Evolutionary conservation across 345 rosid species (phyloP), one percentile per base, ranked within the genome.

Genomic region (Sisymbrium altissimum): DNA sequence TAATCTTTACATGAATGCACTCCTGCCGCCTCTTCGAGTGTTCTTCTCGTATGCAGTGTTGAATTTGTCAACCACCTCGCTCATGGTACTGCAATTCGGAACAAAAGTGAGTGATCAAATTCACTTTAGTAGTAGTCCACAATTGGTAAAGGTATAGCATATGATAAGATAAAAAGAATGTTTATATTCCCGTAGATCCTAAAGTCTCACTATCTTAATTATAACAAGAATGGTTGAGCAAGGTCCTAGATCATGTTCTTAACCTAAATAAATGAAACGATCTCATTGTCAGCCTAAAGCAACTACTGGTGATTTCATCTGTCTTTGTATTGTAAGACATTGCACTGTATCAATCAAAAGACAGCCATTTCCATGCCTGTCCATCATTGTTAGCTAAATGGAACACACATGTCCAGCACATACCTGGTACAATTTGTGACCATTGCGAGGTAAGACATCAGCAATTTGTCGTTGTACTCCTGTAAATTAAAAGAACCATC

Each of bases 361-460:
- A 71, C 32, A 41, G 14, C 17, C 27, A 46, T 23, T 23, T 44
- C 1, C 17, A 18, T 57, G 45, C 46, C 7, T 36, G 27, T 29
- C 57, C 27, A 46, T 36, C 41, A 35, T 45, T 36, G 17, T 36
- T n/a, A 23, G 15, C 13, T 35, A 44, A 64, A 23, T 33, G 15
- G 50, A 44, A 30, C 56, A 36, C 6, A 23, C 10, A 35, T 65
- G 50, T 27, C 23, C 39, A 52, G 13, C 48, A 64, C 66, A 58
- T 86, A 91, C 98, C 98, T 91, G 66, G 96, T 74, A 73, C 98
- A 89, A 78, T 87, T 94, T 46, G 98, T 94, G 83, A 94, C 70
- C 95, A 91, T 91, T 63, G 98, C 97, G 77, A 91, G 83, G 84
- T 91, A 89, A 64, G 96, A 77, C 67, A 88, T 85, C 87, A 94